Evolutionary conservation across 306 rosid species (phyloP).

Genomic region (Luffa acutangula): DNA sequence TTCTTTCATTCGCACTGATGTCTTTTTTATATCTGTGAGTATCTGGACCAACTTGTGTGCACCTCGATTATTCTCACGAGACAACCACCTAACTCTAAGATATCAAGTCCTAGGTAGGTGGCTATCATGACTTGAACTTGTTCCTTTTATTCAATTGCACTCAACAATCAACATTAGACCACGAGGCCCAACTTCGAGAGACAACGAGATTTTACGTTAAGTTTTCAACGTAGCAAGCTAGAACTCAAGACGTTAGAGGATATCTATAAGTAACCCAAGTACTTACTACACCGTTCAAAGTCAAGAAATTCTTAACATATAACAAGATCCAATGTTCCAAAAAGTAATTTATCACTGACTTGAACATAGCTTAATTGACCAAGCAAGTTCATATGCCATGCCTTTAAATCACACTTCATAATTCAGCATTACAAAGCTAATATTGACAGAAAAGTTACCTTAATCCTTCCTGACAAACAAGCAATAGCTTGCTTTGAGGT

Average conservation of each 20-base stretch:
- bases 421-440: not conserved
- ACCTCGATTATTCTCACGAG: too few species aligned
- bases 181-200: not conserved
- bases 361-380: not conserved
- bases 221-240: not conserved
- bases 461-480: constrained; percentile 94
- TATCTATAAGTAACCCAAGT: not conserved
- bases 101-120: too few species aligned
- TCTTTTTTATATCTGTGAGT: too few species aligned
- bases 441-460: constrained; percentile 41
- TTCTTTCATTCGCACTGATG: too few species aligned
- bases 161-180: too few species aligned
- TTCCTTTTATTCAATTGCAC: too few species aligned
- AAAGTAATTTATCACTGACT: not conserved
- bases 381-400: not conserved
- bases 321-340: too few species aligned
- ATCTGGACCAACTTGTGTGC: too few species aligned
- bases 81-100: too few species aligned
- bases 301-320: too few species aligned
- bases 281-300: too few species aligned
- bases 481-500: constrained; percentile 53
- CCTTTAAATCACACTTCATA: not conserved
- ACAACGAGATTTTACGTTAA: not conserved
- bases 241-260: not conserved
- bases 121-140: too few species aligned